Evolutionary conservation across 164 flowering plant genomes (phyloP).

Genomic region (Liriodendron chinense): DNA sequence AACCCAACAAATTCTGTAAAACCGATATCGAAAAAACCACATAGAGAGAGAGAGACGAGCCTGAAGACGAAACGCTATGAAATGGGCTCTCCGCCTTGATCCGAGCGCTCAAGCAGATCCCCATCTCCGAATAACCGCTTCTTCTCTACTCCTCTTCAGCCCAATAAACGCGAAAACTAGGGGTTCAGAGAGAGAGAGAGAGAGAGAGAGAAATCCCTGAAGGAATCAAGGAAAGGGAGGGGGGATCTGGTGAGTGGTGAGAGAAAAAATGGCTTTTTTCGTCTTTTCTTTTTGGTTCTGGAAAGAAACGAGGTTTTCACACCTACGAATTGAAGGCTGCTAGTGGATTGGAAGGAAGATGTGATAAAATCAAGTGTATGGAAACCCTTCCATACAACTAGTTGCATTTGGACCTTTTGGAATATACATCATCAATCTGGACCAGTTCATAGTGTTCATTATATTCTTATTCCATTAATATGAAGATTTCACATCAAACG

Average conservation of each 20-base stretch:
- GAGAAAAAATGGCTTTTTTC: not conserved
- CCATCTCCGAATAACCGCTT: conserved; percentile 36
- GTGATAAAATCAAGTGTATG: too few species aligned
- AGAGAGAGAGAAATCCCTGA: not conserved
- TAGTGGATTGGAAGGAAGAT: too few species aligned
- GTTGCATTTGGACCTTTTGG: too few species aligned
- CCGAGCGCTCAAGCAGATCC: conserved; percentile 63
- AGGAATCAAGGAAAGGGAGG: not conserved
- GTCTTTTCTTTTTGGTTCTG: not conserved
- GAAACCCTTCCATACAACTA: too few species aligned
- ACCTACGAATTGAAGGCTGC: not conserved
- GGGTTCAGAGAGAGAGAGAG: not conserved
- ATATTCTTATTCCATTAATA: too few species aligned
- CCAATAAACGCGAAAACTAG: not conserved
- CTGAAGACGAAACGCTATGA: conserved; percentile 32
- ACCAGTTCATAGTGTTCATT: too few species aligned
- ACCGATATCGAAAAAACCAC: not conserved
- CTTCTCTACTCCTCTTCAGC: not conserved
- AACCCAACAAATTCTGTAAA: not conserved
- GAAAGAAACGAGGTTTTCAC: not conserved
- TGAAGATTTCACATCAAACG: too few species aligned
- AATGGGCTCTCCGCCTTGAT: conserved; percentile 66
- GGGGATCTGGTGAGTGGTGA: not conserved
- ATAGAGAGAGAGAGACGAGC: conserved; percentile 18
- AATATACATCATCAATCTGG: too few species aligned